Base-by-base conservation (phyloP, 192 early-diverging fungal species). In the Coemansia aciculifera region DNA sequence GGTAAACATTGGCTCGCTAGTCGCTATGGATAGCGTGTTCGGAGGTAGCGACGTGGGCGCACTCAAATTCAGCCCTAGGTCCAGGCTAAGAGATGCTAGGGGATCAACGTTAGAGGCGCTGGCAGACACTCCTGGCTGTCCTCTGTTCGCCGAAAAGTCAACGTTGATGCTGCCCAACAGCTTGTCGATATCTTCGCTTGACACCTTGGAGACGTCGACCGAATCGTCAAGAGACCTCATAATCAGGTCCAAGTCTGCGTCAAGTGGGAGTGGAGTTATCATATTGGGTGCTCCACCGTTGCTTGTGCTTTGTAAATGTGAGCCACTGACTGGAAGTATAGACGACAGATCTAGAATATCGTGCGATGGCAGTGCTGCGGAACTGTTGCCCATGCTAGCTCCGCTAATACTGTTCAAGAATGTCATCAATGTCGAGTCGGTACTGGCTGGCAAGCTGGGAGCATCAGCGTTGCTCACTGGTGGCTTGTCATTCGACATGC, bases 101-200 rank as follows among this genome's bases (percentile, higher is more conserved):
- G 78, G 57, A 23, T 80, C 78, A 23, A 9, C 52, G 5, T 49
- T 64, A 19, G 59, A 27, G 12, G 31, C 19, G 19, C 66, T 54
- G 12, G 31, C 12, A 32, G 42, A 52, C 19, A 37, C 32, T 11
- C 52, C 59, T 8, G 71, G 23, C 8, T 62, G 44, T 3, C 66
- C 51, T 3, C 62, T 36, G 23, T 29, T 49, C 24, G 68, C 9
- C 9, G 79, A 67, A 24, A 82, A 71, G n/a, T 71, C 57, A 1
- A 49, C 75, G 42, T 54, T 73, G 23, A 82, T 77, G 59, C 79
- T 82, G 10, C 75, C 79, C 27, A 82, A 63, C 15, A 82, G 66
- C 60, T 82, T 77, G 65, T 77, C 65, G 29, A 82, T 65, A 13
- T 82, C 79, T 15, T 74, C 79, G 39, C 73, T 71, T 3, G 80